Percentiles rank a stretch among this genome's conserved stretches.
phyloP scores from a whole-genome alignment of 768 basidiomycete species.

The Leccinum disarticulatum region DNA sequence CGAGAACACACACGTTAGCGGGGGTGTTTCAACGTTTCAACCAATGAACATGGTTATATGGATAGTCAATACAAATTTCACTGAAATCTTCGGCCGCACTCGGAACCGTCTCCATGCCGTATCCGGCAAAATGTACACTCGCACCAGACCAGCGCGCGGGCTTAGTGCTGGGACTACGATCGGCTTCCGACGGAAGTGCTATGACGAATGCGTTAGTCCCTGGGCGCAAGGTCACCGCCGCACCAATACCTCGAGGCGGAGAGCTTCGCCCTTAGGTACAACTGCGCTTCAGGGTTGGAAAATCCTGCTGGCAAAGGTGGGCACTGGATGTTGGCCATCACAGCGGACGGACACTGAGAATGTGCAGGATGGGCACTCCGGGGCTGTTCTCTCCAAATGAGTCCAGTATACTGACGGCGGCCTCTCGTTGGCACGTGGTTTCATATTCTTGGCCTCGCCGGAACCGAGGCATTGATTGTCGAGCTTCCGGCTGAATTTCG shows the following conservation, averaged over 20 bases:
- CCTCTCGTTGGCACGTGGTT: slow-evolving; percentile 20
- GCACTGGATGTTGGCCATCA: slow-evolving; percentile 14
- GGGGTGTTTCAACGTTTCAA: slow-evolving; percentile 18
- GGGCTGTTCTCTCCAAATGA: slow-evolving; percentile 12
- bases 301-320: slow-evolving; percentile 14
- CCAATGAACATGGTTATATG: slow-evolving; percentile 30
- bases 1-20: slow-evolving; percentile 30
- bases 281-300: slow-evolving; percentile 35
- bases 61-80: slow-evolving; percentile 32
- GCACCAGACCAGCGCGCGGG: slow-evolving; percentile 16
- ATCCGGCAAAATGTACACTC: slow-evolving; percentile 11
- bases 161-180: slow-evolving; percentile 22
- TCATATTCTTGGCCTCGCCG: slow-evolving; percentile 16
- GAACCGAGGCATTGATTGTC: slow-evolving; percentile 31
- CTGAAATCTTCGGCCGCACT: slow-evolving; percentile 18
- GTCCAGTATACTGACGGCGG: slow-evolving; percentile 9
- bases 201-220: slow-evolving; percentile 31
- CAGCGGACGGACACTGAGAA: slow-evolving; percentile 17
- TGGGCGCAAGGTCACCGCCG: slow-evolving; percentile 31
- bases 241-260: slow-evolving; percentile 35
- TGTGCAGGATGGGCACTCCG: slow-evolving; percentile 10
- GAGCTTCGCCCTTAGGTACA: slow-evolving; percentile 33
- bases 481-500: slow-evolving; percentile 18
- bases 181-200: slow-evolving; percentile 25
- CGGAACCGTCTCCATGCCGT: slow-evolving; percentile 21